Percentiles rank a stretch among this genome's conserved stretches.
phyloP scores from a whole-genome alignment of 371 early-diverging fungal genomes.

The Saksenaea oblongispora region DNA sequence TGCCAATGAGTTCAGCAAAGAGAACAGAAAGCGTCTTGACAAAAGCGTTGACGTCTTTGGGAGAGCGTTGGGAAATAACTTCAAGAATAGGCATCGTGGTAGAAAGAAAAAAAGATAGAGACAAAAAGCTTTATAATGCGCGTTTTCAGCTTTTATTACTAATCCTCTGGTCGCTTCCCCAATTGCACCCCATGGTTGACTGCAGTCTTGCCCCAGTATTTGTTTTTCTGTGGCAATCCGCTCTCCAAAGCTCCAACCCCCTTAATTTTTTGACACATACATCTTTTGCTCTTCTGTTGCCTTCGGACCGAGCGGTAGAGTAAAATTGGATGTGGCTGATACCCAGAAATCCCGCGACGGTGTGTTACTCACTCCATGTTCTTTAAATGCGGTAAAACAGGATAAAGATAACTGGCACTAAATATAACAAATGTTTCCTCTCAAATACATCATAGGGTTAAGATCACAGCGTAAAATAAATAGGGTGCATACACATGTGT shows the following conservation, averaged over 20 bases:
- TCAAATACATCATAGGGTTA: too few species aligned
- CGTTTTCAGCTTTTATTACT: too few species aligned
- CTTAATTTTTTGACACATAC: too few species aligned
- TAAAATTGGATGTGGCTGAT: neutral
- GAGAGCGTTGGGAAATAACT: conserved; percentile 33
- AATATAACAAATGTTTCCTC: neutral
- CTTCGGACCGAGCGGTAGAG: too few species aligned
- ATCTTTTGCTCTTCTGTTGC: too few species aligned
- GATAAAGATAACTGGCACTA: neutral
- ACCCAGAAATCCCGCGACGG: neutral
- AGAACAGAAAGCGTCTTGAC: conserved; percentile 28
- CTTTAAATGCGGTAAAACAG: neutral
- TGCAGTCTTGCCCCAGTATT: neutral
- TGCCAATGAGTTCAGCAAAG: conserved; percentile 47
- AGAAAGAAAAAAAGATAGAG: neutral
- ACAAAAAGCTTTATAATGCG: neutral
- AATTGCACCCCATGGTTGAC: neutral
- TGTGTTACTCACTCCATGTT: neutral
- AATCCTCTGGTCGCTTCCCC: neutral
- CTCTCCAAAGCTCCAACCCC: neutral
- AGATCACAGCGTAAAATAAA: too few species aligned
- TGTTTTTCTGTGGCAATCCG: conserved; percentile 1
- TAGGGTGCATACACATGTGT: too few species aligned
- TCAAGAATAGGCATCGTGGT: conserved; percentile 50
- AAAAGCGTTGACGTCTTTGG: conserved; percentile 40